A percentile compares a stretch with the other conserved stretches of the same genome.
Conservation (phyloP, 2,329 filamentous ascomycete genomes). For the Ophioceras dolichostomum region DNA sequence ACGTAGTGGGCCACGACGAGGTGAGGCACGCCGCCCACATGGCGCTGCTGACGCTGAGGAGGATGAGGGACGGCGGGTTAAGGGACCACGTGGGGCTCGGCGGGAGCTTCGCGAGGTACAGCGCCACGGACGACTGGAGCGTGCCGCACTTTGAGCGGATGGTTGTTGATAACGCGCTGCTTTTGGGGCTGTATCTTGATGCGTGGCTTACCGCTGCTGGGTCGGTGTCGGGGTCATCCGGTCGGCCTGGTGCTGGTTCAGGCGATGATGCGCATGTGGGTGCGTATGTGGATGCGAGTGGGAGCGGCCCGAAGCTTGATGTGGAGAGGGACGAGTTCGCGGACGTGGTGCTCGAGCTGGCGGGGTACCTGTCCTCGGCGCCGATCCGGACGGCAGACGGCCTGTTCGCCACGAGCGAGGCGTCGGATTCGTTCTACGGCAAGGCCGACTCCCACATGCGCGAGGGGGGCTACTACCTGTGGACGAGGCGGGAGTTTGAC, state of each 20-base stretch:
- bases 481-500: slow-evolving; percentile 81
- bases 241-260: background rate
- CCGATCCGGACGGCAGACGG: slow-evolving; percentile 57
- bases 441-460: slow-evolving; percentile 69
- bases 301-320: background rate
- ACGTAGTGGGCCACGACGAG: slow-evolving; percentile 79
- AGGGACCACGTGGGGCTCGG: slow-evolving; percentile 46
- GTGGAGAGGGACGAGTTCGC: slow-evolving; percentile 54
- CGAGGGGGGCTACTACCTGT: slow-evolving; percentile 90
- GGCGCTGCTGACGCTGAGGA: slow-evolving; percentile 67
- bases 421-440: slow-evolving; percentile 71
- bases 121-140: slow-evolving; percentile 84
- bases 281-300: too few species aligned
- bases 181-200: slow-evolving; percentile 75
- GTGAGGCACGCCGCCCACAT: slow-evolving; percentile 64
- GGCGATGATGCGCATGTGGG: too few species aligned
- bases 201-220: slow-evolving; percentile 59
- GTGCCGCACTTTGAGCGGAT: slow-evolving; percentile 97
- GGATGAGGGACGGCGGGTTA: slow-evolving; percentile 49
- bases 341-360: slow-evolving; percentile 68
- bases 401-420: slow-evolving; percentile 79
- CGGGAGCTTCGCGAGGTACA: slow-evolving; percentile 58
- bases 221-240: too few species aligned
- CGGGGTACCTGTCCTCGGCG: slow-evolving; percentile 67
- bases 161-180: slow-evolving; percentile 81